Base-by-base conservation (phyloP, 2,329 filamentous ascomycete genomes). In the Pseudocercospora vitis region DNA sequence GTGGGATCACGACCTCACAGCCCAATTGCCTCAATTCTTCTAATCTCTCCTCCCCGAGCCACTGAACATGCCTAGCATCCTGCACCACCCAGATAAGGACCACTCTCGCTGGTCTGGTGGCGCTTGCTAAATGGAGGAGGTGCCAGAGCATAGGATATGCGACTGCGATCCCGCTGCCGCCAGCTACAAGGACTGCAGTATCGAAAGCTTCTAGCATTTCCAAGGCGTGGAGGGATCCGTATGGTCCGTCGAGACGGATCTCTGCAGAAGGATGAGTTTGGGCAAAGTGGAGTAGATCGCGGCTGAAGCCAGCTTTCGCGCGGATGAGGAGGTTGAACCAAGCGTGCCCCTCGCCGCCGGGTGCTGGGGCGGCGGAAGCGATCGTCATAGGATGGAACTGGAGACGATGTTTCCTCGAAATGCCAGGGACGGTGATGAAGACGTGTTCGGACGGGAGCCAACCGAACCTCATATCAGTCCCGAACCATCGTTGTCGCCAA, bases 341-440 rank as follows among this genome's bases (percentile, higher is more conserved):
- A 3, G 78, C 78, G 57, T 81, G 76, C 53, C 51, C 39, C 33
- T 28, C 18, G n/a, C n/a, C n/a, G n/a, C 8, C 23, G 33, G 37
- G 28, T 49, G 2, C n/a, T n/a, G 81, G 79, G 7, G 82, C 81
- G 0, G 78, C 76, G 2, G 83, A 86, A 12, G 83, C 79, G 50
- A 87, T 85, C 7, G 83, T 86, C 68, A 87, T 87, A 0, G 84
- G 84, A 63, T 87, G 84, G 0, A 83, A 76, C 68, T 87, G 84
- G 1, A 85, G 65, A 2, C 71, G 64, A 62, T 85, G 78, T 50
- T 73, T 77, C 2, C 70, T 67, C 1, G 78, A 78, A 4, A 87
- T 73, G 0, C 70, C 71, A 0, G 83, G 83, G 0, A 86, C 70
- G 1, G 80, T 80, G 52, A 87, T 65, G 68, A 87, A 87, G 45